Conservation (phyloP, 805 yeast genomes). For the Zygoascus bituminiphila region DNA sequence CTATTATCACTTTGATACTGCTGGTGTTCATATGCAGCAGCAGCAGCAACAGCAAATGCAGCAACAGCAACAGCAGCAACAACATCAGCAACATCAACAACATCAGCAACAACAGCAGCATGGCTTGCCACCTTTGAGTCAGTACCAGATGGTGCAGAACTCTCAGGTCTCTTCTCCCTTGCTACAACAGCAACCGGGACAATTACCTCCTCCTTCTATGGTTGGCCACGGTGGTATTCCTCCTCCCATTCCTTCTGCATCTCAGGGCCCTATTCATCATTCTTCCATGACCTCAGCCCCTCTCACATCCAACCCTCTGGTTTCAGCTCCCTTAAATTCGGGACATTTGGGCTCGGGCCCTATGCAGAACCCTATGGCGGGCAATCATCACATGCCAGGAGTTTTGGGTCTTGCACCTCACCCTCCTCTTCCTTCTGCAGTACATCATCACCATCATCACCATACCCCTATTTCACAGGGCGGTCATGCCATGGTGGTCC, state of each 20-base stretch:
- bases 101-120: too few species aligned
- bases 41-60: background rate
- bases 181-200: slow-evolving; percentile 7
- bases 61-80: background rate
- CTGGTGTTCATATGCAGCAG: background rate
- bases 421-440: background rate
- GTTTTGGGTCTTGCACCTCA: background rate
- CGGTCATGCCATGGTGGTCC: background rate
- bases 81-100: background rate
- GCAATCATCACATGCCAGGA: too few species aligned
- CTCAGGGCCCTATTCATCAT: background rate
- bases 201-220: slow-evolving; percentile 8
- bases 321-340: too few species aligned
- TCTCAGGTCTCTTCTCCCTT: background rate
- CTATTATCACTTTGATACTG: background rate
- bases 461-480: slow-evolving; percentile 1
- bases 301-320: slow-evolving; percentile 1
- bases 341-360: too few species aligned
- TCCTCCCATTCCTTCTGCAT: background rate
- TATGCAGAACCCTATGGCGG: too few species aligned
- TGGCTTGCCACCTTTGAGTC: background rate
- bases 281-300: too few species aligned
- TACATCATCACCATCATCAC: background rate
- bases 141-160: background rate
- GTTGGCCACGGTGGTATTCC: slow-evolving; percentile 1